Percentiles rank a stretch among this genome's conserved stretches.
Evolutionary conservation across 352 stramenopile species (phyloP).

Genomic region (Peronosclerospora sorghi): DNA sequence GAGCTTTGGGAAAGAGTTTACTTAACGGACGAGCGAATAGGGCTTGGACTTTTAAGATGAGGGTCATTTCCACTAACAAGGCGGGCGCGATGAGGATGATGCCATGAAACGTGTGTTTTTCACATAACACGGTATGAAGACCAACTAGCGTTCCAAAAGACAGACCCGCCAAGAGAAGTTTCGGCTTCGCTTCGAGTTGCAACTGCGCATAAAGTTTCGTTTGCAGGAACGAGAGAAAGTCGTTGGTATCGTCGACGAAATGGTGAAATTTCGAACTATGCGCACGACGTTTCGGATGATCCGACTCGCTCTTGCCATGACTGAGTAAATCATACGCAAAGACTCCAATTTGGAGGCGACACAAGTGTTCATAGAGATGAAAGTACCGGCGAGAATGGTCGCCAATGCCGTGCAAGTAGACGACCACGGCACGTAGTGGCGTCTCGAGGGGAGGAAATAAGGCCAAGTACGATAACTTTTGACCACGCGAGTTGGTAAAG

Average conservation of each 20-base stretch:
- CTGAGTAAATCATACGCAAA: conserved; percentile 37
- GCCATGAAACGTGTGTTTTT: conserved; percentile 27
- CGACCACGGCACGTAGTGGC: conserved; percentile 26
- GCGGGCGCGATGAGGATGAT: conserved; percentile 47
- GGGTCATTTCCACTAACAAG: conserved; percentile 42
- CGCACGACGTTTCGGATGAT: conserved; percentile 18
- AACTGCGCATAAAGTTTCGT: conserved; percentile 19
- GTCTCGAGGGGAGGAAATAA: conserved; percentile 18
- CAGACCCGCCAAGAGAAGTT: conserved; percentile 49
- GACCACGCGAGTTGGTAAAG: conserved; percentile 29
- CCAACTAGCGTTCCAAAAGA: conserved; percentile 52
- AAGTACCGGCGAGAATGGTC: conserved; percentile 37
- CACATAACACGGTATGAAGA: conserved; percentile 42
- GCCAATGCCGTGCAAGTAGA: conserved; percentile 42
- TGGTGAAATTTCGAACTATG: conserved; percentile 29
- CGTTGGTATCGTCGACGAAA: conserved; percentile 45
- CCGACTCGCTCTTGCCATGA: conserved; percentile 32
- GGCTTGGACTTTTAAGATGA: conserved; percentile 29
- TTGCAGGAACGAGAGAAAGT: conserved; percentile 29
- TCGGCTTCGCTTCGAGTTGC: conserved; percentile 6
- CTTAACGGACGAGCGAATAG: conserved; percentile 31
- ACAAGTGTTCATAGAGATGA: conserved; percentile 32
- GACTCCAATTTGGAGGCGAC: conserved; percentile 27
- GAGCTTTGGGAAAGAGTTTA: conserved; percentile 32
- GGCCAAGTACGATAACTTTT: conserved; percentile 30